Evolutionary conservation across 345 rosid species (phyloP), one percentile per base, ranked within the genome.

Genomic region (Lumnitzera racemosa): DNA sequence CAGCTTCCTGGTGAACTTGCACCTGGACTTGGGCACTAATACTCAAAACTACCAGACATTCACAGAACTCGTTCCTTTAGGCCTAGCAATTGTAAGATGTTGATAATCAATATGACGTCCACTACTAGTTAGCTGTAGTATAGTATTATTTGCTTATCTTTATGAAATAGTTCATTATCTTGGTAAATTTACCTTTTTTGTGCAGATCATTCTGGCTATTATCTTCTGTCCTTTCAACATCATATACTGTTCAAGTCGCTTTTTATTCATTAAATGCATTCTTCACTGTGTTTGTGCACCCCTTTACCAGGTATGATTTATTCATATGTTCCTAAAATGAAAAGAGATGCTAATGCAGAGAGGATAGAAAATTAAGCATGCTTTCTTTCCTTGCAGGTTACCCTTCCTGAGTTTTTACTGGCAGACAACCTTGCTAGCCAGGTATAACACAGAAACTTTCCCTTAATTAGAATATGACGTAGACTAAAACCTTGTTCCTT

Each of bases 401-500:
- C 66, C 63, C 83, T 79, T 66, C 78, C 87, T 27, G 89, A 81
- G 74, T 83, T 83, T 65, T 76, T 83, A 79, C 72, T 83, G 74
- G 85, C 80, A 25, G 88, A 85, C 76, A 75, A 83, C 49, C 63
- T 83, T 63, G 72, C 88, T n/a, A 83, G 88, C 65, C 92, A 83
- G 83, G 91, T 80, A 51, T 5, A 47, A 4, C 13, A 5, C 20
- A 13, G n/a, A 41, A 13, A 17, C 47, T 7, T 41, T 4, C 14
- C 23, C 15, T 57, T 57, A 25, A 11, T 4, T 31, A 10, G n/a
- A 13, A 11, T 56, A 31, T 2, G 59, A 23, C 11, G 23, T 13
- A 57, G 27, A 57, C 29, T 58, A 12, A 25, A 62, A 49, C 48
- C 46, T 17, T 53, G 12, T n/a, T 57, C 56, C 36, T 47, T 7